Evolutionary conservation across 2,329 filamentous ascomycete species (phyloP), one percentile per base, ranked within the genome.

Genomic region (Claviceps lovelessii): DNA sequence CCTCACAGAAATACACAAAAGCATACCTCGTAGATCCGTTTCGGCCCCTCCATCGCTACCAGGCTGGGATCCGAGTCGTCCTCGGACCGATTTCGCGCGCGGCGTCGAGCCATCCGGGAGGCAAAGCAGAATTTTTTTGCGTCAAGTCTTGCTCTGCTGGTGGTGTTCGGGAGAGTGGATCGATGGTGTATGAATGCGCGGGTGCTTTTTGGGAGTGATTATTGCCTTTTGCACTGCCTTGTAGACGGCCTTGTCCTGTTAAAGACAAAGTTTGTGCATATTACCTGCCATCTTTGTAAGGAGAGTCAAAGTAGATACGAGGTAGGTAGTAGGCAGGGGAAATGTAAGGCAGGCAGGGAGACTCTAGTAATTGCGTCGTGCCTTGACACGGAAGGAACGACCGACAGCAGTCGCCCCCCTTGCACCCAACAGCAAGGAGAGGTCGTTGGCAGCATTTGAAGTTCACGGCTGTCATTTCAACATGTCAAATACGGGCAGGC

Each of bases 11-110:
- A 23, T 23, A 4, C 35, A 39, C 19, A 51, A 13, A 11, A 11
- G 45, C 42, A 9, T 57, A 64, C 67, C 58, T 64, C 57, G 2
- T 58, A 35, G 31, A 68, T 62, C 6, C 63, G 62, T n/a, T 62
- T 58, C 28, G 69, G 64, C 2, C 61, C 60, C 51, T 61, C 57
- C 13, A 64, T 48, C 2, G 64, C 59, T n/a, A 61, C 45, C 13
- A 59, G n/a, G 6, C 57, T 58, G 1, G 65, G 56, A 37, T 64
- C 63, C 17, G 49, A 53, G 11, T 60, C 61, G 6, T 64, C 61
- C 31, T 58, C 58, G 45, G 56, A 56, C 19, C 44, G 49, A 15
- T 51, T 54, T 53, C 29, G 57, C 58, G 55, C 53, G 54, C 57
- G 54, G 58, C 58, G 17, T 60, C 57, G 48, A 41, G 54, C 28